Percentiles rank a stretch among this genome's conserved stretches.
phyloP scores from a whole-genome alignment of 495 filamentous ascomycete genomes.

The Podospora anserina region DNA sequence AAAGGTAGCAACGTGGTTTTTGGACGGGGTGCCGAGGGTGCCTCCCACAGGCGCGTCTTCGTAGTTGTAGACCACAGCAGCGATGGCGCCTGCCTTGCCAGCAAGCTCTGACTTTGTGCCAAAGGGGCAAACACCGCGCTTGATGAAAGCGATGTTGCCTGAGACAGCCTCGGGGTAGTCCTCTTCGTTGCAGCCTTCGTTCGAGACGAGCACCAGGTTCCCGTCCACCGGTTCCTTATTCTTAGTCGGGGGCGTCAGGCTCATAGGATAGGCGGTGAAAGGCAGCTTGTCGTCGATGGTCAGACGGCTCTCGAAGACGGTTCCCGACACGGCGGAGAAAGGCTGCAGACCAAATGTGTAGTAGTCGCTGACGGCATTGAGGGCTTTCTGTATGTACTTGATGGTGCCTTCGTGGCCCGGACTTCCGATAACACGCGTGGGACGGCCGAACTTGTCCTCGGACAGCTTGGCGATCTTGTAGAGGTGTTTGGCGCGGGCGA shows the following conservation, averaged over 20 bases:
- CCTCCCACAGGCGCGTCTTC: conserved; percentile 47
- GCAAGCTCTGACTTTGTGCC: conserved; percentile 56
- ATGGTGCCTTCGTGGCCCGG: conserved; percentile 57
- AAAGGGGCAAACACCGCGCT: conserved; percentile 58
- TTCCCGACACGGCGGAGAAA: conserved; percentile 57
- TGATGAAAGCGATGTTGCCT: conserved; percentile 55
- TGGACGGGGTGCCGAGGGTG: conserved; percentile 51
- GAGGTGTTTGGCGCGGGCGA: conserved; percentile 53
- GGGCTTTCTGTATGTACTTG: conserved; percentile 55
- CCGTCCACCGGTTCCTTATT: conserved; percentile 53
- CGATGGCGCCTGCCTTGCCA: conserved; percentile 56
- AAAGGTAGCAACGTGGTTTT: conserved; percentile 56
- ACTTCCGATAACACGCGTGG: conserved; percentile 63
- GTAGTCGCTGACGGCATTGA: conserved; percentile 52
- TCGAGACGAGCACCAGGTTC: conserved; percentile 40
- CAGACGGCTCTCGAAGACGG: conserved; percentile 56
- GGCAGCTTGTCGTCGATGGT: conserved; percentile 52
- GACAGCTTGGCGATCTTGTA: conserved; percentile 55
- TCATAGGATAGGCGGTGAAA: conserved; percentile 53
- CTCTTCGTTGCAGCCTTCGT: conserved; percentile 47
- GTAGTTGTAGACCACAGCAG: conserved; percentile 61
- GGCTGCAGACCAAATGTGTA: conserved; percentile 57
- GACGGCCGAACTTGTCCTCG: conserved; percentile 55
- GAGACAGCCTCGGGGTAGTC: conserved; percentile 45
- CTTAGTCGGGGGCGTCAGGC: conserved; percentile 57